Conservation (phyloP, 192 early-diverging fungal species). For the Polychytrium aggregatum region DNA sequence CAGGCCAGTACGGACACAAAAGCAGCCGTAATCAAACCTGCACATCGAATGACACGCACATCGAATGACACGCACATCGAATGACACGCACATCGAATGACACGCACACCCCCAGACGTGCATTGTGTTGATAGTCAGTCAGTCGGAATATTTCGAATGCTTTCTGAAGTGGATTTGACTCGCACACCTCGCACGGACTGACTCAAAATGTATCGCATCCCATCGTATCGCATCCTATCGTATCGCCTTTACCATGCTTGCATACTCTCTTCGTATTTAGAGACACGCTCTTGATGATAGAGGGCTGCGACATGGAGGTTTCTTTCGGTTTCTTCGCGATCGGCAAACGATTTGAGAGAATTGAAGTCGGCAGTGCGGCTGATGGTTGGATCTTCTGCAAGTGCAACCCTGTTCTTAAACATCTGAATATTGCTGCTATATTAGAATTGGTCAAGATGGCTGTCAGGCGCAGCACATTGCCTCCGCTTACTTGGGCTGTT, state of each 20-base stretch:
- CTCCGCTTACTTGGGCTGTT: conserved; percentile 24
- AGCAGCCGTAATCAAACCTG: conserved; percentile 49
- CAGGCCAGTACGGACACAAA: conserved; percentile 32
- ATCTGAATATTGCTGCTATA: conserved; percentile 8
- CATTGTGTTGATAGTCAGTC: too few relatives aligned
- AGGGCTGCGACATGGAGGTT: conserved; percentile 17
- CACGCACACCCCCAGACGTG: too few relatives aligned
- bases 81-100: too few relatives aligned
- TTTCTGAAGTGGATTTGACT: too few relatives aligned
- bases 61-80: too few relatives aligned
- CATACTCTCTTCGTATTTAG: conserved; percentile 43
- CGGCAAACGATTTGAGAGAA: conserved; percentile 36
- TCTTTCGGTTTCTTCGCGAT: conserved; percentile 31
- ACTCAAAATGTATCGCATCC: too few relatives aligned
- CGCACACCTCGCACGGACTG: too few relatives aligned
- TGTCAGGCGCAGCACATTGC: not conserved
- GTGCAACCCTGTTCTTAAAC: conserved; percentile 19
- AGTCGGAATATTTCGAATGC: too few relatives aligned
- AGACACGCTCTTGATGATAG: conserved; percentile 44
- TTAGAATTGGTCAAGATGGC: conserved; percentile 2
- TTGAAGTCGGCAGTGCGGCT: conserved; percentile 28
- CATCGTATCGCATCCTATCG: too few relatives aligned
- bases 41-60: too few relatives aligned
- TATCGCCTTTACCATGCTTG: conserved; percentile 48
- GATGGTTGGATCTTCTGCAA: conserved; percentile 20